Base-by-base conservation (phyloP, 805 yeast species). In the Debaryomyces tyrocola region DNA sequence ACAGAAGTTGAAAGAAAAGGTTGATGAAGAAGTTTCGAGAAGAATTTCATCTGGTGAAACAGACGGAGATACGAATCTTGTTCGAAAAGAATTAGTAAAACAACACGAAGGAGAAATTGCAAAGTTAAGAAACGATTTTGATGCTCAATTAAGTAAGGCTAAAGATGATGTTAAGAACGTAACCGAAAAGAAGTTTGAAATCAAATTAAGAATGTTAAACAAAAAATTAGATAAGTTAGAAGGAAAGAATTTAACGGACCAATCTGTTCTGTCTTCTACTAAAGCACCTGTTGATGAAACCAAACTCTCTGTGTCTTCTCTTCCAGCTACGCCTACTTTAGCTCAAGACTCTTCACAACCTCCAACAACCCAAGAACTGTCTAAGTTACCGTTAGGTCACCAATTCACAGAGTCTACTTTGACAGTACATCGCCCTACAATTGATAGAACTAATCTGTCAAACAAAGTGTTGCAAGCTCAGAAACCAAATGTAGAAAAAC, bases 121-220 rank as follows among this genome's bases (percentile, higher is more conserved):
- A n/a, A 44, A 46, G n/a, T 53, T 62, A 40, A 58, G 60, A 34
- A 44, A 51, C 24, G 59, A 58, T 9, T 62, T 61, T 35, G 57
- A 55, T 20, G 34, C 39, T 20, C 49, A 51, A 38, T 44, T 60
- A 33, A 53, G 53, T 17, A 50, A 51, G 18, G 67, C 60, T 37
- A 64, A 62, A 44, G 73, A 69, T 28, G 77, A 72, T 39, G 74
- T 78, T 2, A 67, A 79, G 41, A 68, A 70, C 44, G 77, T 79
- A 20, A 76, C 80, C 37, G 78, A 79, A 41, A 79, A 81, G 58
- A 83, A 82, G 56, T 76, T 75, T 40, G 85, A 79, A 48, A 76
- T 85, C 62, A 78, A 82, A 53, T 74, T 76, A 46, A 78, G 74
- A 48, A 75, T 85, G 62, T 67, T 81, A 54, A 77, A 74, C 53